Base-by-base conservation (phyloP, 2,329 filamentous ascomycete genomes). In the Apiospora phragmitis region DNA sequence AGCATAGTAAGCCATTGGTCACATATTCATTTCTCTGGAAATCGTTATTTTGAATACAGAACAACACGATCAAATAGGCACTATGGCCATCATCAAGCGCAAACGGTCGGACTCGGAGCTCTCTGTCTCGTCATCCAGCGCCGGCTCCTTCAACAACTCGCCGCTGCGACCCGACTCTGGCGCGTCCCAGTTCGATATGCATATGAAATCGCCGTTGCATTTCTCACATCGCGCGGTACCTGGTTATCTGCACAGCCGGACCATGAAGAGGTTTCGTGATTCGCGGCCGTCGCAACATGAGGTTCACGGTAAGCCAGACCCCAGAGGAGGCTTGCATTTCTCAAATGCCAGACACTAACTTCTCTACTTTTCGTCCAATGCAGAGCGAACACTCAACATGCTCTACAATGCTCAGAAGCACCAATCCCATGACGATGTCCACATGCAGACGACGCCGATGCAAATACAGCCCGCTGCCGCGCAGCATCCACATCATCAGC, bases 31-130 rank as follows among this genome's bases (percentile, higher is more conserved):
- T 14, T 59, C 26, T 59, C n/a, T 47, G 43, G 43, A 47, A 47
- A n/a, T 1, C 26, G 16, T 5, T 5, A 18, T 32, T 18, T 55
- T 26, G 5, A 35, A 26, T 35, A 9, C 14, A 29, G 14, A 35
- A 8, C 5, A 49, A 24, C 45, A 24, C n/a, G 2, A 49, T 49
- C 38, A 62, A 38, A n/a, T 6, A 62, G 55, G 8, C 65, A 67
- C n/a, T 24, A 67, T 67, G 65, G 18, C 85, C 35, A 81, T 90
- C 77, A 92, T 90, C 77, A 92, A 91, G 79, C 89, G 90, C 80
- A 92, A 91, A 83, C 86, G 89, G 59, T 91, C 89, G 75, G 84
- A 86, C 70, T 88, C 87, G 29, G 88, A 90, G 77, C 81, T 90
- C 71, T 86, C 85, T 67, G 81, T 83, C 45, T 83, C 83, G 45